phyloP scores from a whole-genome alignment of 768 basidiomycete species.

The Mycena galopus region DNA sequence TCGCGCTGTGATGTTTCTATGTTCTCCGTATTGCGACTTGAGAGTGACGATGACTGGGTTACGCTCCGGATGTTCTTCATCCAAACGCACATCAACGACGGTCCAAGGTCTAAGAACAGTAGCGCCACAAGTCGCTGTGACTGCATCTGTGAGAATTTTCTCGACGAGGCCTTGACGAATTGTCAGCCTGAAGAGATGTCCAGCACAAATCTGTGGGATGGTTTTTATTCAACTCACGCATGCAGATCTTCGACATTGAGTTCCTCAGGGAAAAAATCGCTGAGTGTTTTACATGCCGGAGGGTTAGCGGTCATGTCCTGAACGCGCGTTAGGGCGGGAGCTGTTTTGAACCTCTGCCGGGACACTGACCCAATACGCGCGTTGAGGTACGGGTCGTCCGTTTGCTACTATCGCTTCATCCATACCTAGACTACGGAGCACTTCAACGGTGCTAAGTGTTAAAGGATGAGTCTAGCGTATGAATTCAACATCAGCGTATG shows the following conservation, averaged over 20 bases:
- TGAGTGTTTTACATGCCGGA: conserved; percentile 8
- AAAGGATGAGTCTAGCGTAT: background rate
- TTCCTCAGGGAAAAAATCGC: conserved; percentile 7
- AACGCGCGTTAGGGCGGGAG: background rate
- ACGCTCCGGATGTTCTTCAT: background rate
- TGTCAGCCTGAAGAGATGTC: background rate
- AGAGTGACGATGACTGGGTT: conserved; percentile 9
- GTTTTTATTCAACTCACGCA: conserved; percentile 9
- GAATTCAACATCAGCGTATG: background rate
- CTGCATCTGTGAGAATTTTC: conserved; percentile 12
- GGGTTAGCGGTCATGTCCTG: conserved; percentile 16
- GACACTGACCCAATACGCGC: conserved; percentile 19
- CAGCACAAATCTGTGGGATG: background rate
- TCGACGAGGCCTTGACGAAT: conserved; percentile 23
- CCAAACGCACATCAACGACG: conserved; percentile 5
- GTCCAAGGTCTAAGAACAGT: conserved; percentile 15
- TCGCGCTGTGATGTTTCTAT: conserved; percentile 1
- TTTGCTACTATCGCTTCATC: background rate
- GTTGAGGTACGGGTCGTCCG: conserved; percentile 1
- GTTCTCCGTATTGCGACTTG: conserved; percentile 20
- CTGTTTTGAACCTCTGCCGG: background rate
- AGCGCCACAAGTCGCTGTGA: background rate
- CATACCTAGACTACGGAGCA: conserved; percentile 6
- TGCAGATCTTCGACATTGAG: conserved; percentile 13
- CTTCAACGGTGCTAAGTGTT: conserved; percentile 1